Conservation (phyloP, 352 stramenopile species). For the Discostella stelligera region DNA sequence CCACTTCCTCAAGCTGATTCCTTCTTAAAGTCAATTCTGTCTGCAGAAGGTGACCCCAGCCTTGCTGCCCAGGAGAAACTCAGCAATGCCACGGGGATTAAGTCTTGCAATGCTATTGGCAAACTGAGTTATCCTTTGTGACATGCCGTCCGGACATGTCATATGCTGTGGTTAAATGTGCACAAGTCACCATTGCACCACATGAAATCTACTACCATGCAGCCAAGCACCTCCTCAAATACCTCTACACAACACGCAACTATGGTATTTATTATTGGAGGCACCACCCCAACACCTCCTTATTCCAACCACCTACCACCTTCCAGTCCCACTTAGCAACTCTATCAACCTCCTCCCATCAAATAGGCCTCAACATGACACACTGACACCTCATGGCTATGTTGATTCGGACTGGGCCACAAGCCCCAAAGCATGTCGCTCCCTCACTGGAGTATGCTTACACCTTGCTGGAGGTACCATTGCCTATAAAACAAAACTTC, state of each 20-base stretch:
- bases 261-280: conserved; percentile 22
- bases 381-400: neutral
- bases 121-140: too few species aligned
- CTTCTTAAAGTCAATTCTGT: neutral
- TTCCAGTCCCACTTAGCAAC: neutral
- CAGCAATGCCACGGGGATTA: conserved; percentile 7
- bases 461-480: conserved; percentile 1
- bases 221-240: neutral
- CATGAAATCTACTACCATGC: conserved; percentile 4
- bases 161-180: conserved; percentile 18
- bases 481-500: neutral
- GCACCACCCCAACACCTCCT: neutral
- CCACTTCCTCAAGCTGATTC: too few species aligned
- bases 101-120: conserved; percentile 7
- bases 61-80: conserved; percentile 14
- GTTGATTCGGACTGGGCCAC: conserved; percentile 8
- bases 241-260: conserved; percentile 2
- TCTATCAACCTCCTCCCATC: neutral
- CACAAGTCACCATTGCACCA: neutral
- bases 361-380: neutral
- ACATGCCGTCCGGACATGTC: conserved; percentile 11
- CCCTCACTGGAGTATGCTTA: neutral
- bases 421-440: conserved; percentile 15
- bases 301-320: too few species aligned
- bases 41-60: neutral